A percentile compares a stretch with the other conserved stretches of the same genome.
These are phyloP conservation scores for Theobroma cacao DNA, from an alignment of 345 rosid species.

Conservation along the genomic window DNA sequence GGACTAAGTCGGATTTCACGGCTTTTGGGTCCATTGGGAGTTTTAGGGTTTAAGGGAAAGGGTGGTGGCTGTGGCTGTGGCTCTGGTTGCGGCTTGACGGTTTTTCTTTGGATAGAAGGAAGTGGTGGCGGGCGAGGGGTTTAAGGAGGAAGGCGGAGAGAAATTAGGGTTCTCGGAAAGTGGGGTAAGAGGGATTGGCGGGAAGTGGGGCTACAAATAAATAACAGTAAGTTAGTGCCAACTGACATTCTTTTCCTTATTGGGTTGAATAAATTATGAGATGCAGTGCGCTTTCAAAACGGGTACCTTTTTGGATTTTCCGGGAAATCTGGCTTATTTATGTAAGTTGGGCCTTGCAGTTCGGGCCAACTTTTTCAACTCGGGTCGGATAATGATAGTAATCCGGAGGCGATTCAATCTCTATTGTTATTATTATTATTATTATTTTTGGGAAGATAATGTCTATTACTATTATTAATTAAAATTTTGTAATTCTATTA, in stretches of 20 bases:
- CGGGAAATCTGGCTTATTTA: not conserved
- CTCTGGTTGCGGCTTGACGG: not conserved
- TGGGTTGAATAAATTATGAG: no score
- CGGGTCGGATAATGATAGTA: no score
- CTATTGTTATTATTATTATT: no score
- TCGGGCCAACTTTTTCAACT: no score
- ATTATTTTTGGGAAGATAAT: no score
- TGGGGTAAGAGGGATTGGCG: not conserved
- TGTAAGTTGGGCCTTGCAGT: not conserved
- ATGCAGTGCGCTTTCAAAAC: no score
- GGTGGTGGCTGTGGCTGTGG: not conserved
- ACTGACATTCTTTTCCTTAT: no score
- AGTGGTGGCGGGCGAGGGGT: not conserved
- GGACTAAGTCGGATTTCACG: conserved; percentile 61
- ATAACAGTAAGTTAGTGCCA: no score
- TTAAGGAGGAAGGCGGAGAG: not conserved
- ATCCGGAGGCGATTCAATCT: no score
- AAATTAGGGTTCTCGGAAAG: not conserved
- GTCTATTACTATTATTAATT: no score
- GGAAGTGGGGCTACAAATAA: not conserved
- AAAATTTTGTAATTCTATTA: no score
- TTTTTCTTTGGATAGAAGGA: not conserved
- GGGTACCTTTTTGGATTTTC: not conserved
- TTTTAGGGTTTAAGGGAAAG: no score
- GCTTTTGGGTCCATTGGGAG: conserved; percentile 38